Evolutionary conservation across 805 yeast genomes (phyloP).

Genomic region (Yarrowia sp.): DNA sequence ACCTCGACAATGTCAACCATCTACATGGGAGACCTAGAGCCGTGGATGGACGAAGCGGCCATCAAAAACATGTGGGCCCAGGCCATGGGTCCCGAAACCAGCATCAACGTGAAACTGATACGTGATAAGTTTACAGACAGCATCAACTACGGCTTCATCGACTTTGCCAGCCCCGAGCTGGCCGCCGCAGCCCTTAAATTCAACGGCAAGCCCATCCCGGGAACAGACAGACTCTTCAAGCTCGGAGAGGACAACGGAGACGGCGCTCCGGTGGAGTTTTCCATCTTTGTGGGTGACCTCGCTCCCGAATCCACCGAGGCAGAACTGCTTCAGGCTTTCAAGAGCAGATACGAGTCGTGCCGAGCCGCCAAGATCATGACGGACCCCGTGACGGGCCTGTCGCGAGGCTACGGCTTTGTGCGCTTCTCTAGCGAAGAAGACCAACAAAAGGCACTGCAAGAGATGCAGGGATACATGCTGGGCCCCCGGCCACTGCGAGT

Average conservation of each 20-base stretch:
- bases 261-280: constrained; percentile 46
- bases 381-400: constrained; percentile 63
- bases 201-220: constrained; percentile 69
- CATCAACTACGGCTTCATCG: constrained; percentile 80
- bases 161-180: constrained; percentile 56
- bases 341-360: constrained; percentile 65
- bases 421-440: constrained; percentile 63
- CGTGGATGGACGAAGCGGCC: constrained; percentile 71
- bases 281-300: constrained; percentile 84
- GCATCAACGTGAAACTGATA: constrained; percentile 63
- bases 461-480: constrained; percentile 75
- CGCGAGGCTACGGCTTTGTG: constrained; percentile 90
- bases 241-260: constrained; percentile 45
- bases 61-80: constrained; percentile 66
- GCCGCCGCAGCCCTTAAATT: constrained; percentile 64
- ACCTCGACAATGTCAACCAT: constrained; percentile 24
- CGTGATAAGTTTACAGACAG: constrained; percentile 55
- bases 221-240: constrained; percentile 55
- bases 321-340: constrained; percentile 61
- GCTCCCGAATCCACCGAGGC: constrained; percentile 70
- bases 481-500: constrained; percentile 76
- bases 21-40: constrained; percentile 85
- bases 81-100: constrained; percentile 50
- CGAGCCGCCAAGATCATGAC: constrained; percentile 73
- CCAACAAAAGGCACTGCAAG: constrained; percentile 66